Conservation (phyloP, 2,329 filamentous ascomycete genomes). For the Pestalotiopsis sp. region DNA sequence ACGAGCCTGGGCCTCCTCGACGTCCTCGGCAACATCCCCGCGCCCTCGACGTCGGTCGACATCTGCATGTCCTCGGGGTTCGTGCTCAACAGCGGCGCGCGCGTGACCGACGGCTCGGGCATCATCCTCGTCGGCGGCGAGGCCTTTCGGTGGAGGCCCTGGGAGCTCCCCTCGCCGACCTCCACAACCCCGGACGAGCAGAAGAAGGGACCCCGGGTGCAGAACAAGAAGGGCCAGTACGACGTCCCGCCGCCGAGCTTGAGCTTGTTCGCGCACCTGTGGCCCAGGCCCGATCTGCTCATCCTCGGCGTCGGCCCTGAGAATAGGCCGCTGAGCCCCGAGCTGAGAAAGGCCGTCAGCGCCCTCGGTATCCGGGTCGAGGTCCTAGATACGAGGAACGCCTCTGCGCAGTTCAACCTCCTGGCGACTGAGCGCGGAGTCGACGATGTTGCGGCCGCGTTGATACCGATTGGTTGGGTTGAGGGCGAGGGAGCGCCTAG, state of each 20-base stretch:
- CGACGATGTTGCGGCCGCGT: slow-evolving; percentile 78
- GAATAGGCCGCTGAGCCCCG: slow-evolving; percentile 74
- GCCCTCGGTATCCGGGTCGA: slow-evolving; percentile 83
- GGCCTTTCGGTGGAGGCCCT: slow-evolving; percentile 86
- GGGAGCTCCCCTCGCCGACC: slow-evolving; percentile 47
- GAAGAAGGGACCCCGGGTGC: slow-evolving; percentile 40
- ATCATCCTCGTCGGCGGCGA: slow-evolving; percentile 82
- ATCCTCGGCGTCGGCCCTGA: slow-evolving; percentile 82
- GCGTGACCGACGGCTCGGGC: slow-evolving; percentile 67
- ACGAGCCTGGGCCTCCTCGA: slow-evolving; percentile 70
- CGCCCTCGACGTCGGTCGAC: slow-evolving; percentile 81
- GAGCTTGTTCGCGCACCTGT: slow-evolving; percentile 74
- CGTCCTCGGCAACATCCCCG: slow-evolving; percentile 72
- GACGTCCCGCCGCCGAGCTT: slow-evolving; percentile 71
- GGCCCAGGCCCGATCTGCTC: slow-evolving; percentile 88
- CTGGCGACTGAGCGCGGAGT: slow-evolving; percentile 92
- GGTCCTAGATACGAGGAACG: slow-evolving; percentile 88
- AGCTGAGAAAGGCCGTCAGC: slow-evolving; percentile 71
- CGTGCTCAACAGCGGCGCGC: slow-evolving; percentile 77
- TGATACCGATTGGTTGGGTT: slow-evolving; percentile 84
- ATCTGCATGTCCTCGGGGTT: slow-evolving; percentile 83
- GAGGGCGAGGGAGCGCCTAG: slow-evolving; percentile 50
- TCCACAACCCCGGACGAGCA: slow-evolving; percentile 11
- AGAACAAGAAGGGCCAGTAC: slow-evolving; percentile 80
- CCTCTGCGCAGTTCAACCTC: slow-evolving; percentile 91